Base-by-base conservation (phyloP, 2,329 filamentous ascomycete species). In the Aspergillus piperis region DNA sequence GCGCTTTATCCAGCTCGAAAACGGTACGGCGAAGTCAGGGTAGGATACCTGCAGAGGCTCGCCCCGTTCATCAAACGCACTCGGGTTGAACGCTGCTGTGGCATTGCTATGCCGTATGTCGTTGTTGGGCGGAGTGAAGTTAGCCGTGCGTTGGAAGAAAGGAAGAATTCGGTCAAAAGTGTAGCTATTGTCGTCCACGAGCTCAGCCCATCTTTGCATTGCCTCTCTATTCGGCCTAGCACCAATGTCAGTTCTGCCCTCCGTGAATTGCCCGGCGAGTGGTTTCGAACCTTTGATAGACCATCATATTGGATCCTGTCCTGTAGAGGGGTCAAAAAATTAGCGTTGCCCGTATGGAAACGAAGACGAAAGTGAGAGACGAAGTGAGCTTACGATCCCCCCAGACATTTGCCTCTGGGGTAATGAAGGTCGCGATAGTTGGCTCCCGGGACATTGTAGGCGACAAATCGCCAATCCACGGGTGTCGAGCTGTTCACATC, bases 401-500 rank as follows among this genome's bases (percentile, higher is more conserved):
- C 71, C 38, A 72, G 13, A 17, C 69, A 72, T 57, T 69, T 73
- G 1, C 69, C 70, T 53, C 70, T 62, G 5, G 68, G 64, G 50
- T 71, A 73, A 50, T 73, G 71, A 10, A 73, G 62, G 23, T 70
- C 63, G 6, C 71, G 67, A 52, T 61, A 75, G 71, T 75, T 85
- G 82, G 64, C 77, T 73, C 66, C 81, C 68, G 56, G 86, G 62
- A 68, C 80, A 81, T 3, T 80, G 65, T 66, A 75, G 78, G 68
- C 79, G 78, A 50, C 77, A 78, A 41, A 82, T 79, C 44, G 83
- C 80, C 66, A 79, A 72, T 58, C 85, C 80, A 54, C 81, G 72
- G 75, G 85, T 80, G 70, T 86, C 17, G 60, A 60, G 0, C 59
- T 62, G 2, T 59, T 56, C 5, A 64, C 53, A 54, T 64, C 59